A percentile compares a stretch with the other conserved stretches of the same genome.
Conservation (phyloP, 345 rosid species). For the Hibiscus trionum region DNA sequence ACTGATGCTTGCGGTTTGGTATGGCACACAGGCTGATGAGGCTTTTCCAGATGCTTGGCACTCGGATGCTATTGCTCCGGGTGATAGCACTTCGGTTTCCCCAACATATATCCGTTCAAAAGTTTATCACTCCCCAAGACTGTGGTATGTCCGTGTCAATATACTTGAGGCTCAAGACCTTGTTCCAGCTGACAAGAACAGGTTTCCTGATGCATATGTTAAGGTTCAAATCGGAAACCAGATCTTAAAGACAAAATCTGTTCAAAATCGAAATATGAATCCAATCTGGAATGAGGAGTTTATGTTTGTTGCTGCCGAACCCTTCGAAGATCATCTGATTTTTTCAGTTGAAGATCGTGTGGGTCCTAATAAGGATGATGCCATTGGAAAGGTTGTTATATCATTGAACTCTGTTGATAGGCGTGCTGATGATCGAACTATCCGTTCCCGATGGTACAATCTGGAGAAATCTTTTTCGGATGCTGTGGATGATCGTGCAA, state of each 20-base stretch:
- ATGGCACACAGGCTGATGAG: slow-evolving; percentile 95
- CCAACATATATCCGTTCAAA: slow-evolving; percentile 64
- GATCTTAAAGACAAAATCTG: slow-evolving; percentile 49
- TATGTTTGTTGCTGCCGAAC: slow-evolving; percentile 85
- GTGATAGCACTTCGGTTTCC: slow-evolving; percentile 37
- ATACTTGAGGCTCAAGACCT: slow-evolving; percentile 90
- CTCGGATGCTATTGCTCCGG: slow-evolving; percentile 61
- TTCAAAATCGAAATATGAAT: slow-evolving; percentile 43
- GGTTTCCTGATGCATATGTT: slow-evolving; percentile 62
- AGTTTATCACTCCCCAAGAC: slow-evolving; percentile 83
- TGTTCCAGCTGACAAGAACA: slow-evolving; percentile 45
- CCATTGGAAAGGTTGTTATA: slow-evolving; percentile 44
- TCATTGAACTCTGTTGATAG: slow-evolving; percentile 39
- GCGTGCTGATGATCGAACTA: slow-evolving; percentile 49
- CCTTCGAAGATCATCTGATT: slow-evolving; percentile 66
- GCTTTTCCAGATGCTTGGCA: slow-evolving; percentile 92
- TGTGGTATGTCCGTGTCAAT: slow-evolving; percentile 81
- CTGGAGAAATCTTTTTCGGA: slow-evolving; percentile 49
- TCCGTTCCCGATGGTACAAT: slow-evolving; percentile 53
- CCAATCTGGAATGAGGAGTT: slow-evolving; percentile 90
- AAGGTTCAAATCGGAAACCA: slow-evolving; percentile 65
- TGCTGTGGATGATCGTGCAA: slow-evolving; percentile 39
- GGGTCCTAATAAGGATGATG: slow-evolving; percentile 63
- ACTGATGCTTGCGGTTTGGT: slow-evolving; percentile 92
- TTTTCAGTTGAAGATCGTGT: slow-evolving; percentile 67